Conservation (phyloP, 805 yeast genomes). For the Ogataea pini region DNA sequence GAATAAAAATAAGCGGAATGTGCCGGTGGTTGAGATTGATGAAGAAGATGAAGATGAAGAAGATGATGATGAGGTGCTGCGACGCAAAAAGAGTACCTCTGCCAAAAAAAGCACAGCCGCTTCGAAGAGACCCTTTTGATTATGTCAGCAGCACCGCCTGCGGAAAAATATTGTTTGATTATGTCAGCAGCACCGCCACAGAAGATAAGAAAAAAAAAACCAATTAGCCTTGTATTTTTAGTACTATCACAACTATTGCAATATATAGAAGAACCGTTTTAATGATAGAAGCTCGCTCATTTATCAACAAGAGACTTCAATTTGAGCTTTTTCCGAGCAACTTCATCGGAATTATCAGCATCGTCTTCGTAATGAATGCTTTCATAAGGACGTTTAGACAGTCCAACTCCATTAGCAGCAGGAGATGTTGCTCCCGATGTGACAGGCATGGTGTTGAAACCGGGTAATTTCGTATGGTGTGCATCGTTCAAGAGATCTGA, state of each 20-base stretch:
- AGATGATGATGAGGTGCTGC: conserved; percentile 28
- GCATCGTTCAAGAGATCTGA: conserved; percentile 29
- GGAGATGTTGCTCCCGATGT: conserved; percentile 11
- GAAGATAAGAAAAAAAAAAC: background rate
- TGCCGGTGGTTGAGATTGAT: background rate
- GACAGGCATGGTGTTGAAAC: background rate
- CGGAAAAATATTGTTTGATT: background rate
- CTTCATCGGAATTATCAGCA: conserved; percentile 1
- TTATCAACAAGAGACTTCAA: conserved; percentile 16
- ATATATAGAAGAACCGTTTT: background rate
- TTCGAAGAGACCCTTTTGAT: conserved; percentile 29
- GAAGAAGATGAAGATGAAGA: conserved; percentile 13
- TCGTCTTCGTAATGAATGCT: conserved; percentile 1
- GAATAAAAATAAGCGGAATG: background rate
- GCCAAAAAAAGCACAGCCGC: conserved; percentile 3
- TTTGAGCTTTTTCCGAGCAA: conserved; percentile 14
- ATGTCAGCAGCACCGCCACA: background rate
- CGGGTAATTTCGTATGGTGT: conserved; percentile 13
- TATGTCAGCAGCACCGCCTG: too few species aligned
- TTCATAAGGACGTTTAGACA: conserved; percentile 11
- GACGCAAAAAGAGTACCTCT: conserved; percentile 14
- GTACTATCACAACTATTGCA: background rate
- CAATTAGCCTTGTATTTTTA: background rate
- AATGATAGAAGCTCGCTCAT: too few species aligned
- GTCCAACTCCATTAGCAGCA: conserved; percentile 3